Evolutionary conservation across 2,329 filamentous ascomycete species (phyloP).

Genomic region (Monilinia vaccinii-corymbosi): DNA sequence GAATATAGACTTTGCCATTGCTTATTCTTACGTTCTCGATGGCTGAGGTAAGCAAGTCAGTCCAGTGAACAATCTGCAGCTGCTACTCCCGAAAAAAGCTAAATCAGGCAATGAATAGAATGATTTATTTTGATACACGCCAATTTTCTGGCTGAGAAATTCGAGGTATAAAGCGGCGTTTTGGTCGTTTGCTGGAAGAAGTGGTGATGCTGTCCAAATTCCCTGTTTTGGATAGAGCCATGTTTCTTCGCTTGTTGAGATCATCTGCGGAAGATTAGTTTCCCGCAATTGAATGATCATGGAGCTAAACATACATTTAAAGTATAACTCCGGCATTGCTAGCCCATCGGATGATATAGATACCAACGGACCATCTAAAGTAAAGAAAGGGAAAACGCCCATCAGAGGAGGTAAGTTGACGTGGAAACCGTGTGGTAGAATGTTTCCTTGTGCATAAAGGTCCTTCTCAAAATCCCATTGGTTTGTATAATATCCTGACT

Average conservation of each 20-base stretch:
- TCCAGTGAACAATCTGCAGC: constrained; percentile 11
- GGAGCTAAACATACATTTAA: neutral
- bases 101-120: constrained; percentile 23
- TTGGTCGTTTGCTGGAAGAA: constrained; percentile 45
- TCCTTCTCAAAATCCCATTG: constrained; percentile 20
- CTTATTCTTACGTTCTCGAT: neutral
- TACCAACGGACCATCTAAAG: constrained; percentile 33
- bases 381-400: constrained; percentile 35
- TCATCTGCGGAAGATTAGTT: constrained; percentile 7
- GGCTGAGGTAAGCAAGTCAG: neutral
- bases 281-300: neutral
- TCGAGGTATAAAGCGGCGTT: constrained; percentile 39
- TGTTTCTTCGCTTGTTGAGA: constrained; percentile 3
- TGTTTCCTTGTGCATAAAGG: constrained; percentile 9
- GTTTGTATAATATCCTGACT: constrained; percentile 13
- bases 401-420: constrained; percentile 40
- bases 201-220: constrained; percentile 34
- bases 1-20: neutral
- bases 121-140: constrained; percentile 30
- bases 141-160: constrained; percentile 31
- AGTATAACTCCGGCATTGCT: constrained; percentile 45
- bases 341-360: constrained; percentile 50
- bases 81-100: constrained; percentile 12
- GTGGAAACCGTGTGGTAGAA: constrained; percentile 47
- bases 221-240: neutral